Evolutionary conservation across 352 stramenopile genomes (phyloP).

Genomic region (Thalassiosira hispida): DNA sequence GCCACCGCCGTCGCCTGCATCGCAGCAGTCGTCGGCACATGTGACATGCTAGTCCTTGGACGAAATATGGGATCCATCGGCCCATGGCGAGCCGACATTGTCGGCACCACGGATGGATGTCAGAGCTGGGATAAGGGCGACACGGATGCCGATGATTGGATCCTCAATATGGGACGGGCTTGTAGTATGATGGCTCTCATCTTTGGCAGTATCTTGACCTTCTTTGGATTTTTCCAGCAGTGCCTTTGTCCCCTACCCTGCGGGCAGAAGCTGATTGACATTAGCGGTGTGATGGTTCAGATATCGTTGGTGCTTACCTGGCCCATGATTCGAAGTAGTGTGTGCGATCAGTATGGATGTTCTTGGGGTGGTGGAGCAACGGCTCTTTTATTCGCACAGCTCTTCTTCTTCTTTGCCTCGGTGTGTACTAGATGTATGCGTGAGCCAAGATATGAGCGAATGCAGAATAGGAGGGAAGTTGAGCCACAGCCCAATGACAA

Average conservation of each 20-base stretch:
- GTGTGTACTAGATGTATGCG: constrained; percentile 43
- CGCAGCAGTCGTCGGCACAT: constrained; percentile 4
- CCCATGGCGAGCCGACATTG: constrained; percentile 14
- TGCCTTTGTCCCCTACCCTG: constrained; percentile 43
- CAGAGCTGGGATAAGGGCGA: neutral
- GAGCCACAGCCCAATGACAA: neutral
- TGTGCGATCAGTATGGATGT: constrained; percentile 19
- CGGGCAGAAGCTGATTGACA: constrained; percentile 26
- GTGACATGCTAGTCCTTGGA: constrained; percentile 6
- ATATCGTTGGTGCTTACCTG: constrained; percentile 28
- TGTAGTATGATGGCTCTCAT: constrained; percentile 14
- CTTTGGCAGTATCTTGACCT: constrained; percentile 31
- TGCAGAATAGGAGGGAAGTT: neutral
- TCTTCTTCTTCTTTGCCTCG: constrained; percentile 20
- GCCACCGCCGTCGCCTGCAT: neutral
- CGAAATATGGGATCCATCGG: neutral
- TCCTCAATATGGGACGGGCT: constrained; percentile 12
- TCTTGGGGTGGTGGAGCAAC: constrained; percentile 2
- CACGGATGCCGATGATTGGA: neutral
- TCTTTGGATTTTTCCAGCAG: constrained; percentile 45
- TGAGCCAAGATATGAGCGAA: constrained; percentile 23
- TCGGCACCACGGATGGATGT: neutral
- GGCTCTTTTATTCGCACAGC: constrained; percentile 22
- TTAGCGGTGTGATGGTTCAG: constrained; percentile 15
- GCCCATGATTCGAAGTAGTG: constrained; percentile 6